phyloP scores from a whole-genome alignment of 176 grass and related monocot species.

The Tuctoria greenei region DNA sequence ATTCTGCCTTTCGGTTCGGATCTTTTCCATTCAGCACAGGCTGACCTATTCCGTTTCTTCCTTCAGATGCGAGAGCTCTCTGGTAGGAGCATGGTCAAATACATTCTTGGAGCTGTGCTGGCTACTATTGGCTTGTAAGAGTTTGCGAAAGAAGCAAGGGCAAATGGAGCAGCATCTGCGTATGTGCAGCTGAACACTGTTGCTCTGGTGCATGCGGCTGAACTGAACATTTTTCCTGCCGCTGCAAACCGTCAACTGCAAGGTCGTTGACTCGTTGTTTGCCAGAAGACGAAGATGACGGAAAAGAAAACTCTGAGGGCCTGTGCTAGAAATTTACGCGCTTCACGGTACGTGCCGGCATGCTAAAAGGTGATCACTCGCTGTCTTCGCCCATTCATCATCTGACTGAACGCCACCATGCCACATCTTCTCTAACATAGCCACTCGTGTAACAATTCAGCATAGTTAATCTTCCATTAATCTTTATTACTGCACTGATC shows the following conservation, averaged over 20 bases:
- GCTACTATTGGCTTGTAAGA: not conserved
- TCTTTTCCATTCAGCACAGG: conserved; percentile 9
- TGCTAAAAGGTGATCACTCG: not conserved
- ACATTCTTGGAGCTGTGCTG: not conserved
- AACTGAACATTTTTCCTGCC: not conserved
- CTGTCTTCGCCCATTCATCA: not conserved
- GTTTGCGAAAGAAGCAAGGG: not conserved
- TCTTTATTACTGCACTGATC: not conserved
- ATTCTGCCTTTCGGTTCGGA: conserved; percentile 50
- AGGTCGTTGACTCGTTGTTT: no score
- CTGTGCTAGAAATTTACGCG: no score
- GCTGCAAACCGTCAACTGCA: not conserved
- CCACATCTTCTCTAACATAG: not conserved
- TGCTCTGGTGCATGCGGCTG: not conserved
- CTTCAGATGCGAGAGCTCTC: no score
- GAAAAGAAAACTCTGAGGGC: no score
- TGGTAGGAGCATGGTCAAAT: not conserved
- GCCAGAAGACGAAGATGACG: no score
- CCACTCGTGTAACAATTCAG: not conserved
- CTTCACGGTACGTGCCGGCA: not conserved
- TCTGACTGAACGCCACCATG: conserved; percentile 7
- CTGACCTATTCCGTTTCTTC: no score
- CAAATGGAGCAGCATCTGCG: not conserved
- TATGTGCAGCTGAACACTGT: not conserved
- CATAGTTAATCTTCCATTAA: not conserved